Percentiles rank a stretch among this genome's conserved stretches.
phyloP scores from a whole-genome alignment of 495 filamentous ascomycete species.

The Lophiostoma macrostomum region DNA sequence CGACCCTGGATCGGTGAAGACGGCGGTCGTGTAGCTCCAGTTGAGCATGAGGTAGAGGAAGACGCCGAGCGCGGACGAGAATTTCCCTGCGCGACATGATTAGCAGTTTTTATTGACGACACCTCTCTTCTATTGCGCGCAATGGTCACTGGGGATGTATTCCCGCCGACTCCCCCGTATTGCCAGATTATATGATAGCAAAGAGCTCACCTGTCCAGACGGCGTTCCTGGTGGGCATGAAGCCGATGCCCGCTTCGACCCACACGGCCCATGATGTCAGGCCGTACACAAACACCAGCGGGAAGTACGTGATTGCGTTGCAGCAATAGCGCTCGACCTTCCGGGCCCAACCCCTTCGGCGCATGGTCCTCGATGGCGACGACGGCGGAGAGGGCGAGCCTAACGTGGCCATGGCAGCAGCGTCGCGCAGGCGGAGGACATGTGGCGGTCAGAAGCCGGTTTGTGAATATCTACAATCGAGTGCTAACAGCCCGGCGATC shows the following conservation, averaged over 20 bases:
- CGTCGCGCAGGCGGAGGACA: slow-evolving; percentile 1
- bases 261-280: slow-evolving; percentile 87
- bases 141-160: too few species aligned
- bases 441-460: not conserved
- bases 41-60: slow-evolving; percentile 76
- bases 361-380: slow-evolving; percentile 35
- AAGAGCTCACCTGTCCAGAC: slow-evolving; percentile 66
- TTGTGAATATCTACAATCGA: not conserved
- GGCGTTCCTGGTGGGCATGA: slow-evolving; percentile 51
- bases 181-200: too few species aligned
- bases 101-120: too few species aligned
- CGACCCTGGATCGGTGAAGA: slow-evolving; percentile 85
- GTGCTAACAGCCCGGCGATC: slow-evolving; percentile 17
- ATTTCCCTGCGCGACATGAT: slow-evolving; percentile 20
- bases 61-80: slow-evolving; percentile 57
- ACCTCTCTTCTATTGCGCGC: too few species aligned
- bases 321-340: slow-evolving; percentile 84
- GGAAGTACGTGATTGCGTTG: slow-evolving; percentile 74
- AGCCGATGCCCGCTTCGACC: slow-evolving; percentile 75
- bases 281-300: slow-evolving; percentile 82
- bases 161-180: too few species aligned
- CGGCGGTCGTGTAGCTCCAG: slow-evolving; percentile 82
- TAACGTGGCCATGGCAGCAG: slow-evolving; percentile 30
- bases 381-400: slow-evolving; percentile 32
- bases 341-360: slow-evolving; percentile 61